Conservation (phyloP, 2,329 filamentous ascomycete genomes). For the Hymenoscyphus scutula region DNA sequence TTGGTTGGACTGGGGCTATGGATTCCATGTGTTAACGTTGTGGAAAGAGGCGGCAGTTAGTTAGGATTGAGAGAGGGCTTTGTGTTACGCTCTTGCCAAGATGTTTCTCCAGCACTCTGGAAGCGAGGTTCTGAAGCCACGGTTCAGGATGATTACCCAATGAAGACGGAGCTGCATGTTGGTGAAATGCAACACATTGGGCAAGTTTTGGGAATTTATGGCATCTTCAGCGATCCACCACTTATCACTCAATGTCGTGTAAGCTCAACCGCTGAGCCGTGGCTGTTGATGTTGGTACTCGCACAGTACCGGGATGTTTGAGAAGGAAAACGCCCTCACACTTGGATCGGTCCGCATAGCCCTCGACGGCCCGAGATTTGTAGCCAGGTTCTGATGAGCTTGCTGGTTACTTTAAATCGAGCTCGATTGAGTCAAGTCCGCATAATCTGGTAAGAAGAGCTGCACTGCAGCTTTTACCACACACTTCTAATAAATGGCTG, state of each 20-base stretch:
- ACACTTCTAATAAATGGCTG: neutral
- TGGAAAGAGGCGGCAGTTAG: slow-evolving; percentile 4
- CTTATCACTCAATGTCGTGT: neutral
- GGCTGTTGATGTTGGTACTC: neutral
- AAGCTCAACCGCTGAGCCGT: neutral
- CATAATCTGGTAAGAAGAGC: neutral
- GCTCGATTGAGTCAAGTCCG: neutral
- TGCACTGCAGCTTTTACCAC: neutral
- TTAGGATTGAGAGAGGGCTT: neutral
- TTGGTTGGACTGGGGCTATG: neutral
- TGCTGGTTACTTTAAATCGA: neutral
- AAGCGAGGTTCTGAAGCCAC: slow-evolving; percentile 5
- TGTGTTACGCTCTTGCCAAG: slow-evolving; percentile 5
- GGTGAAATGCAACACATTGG: neutral
- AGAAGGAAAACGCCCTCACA: neutral
- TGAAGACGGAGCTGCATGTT: neutral
- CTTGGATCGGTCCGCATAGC: neutral
- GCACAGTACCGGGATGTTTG: too few species aligned
- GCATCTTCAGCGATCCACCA: slow-evolving; percentile 5
- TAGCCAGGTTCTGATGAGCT: neutral
- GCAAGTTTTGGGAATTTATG: neutral
- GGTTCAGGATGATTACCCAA: neutral
- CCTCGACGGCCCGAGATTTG: neutral
- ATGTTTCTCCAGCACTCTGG: slow-evolving; percentile 7
- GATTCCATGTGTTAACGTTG: neutral